Evolutionary conservation across 257 asterid genomes (phyloP), one percentile per base, ranked within the genome.

Genomic region (Coffea canephora): DNA sequence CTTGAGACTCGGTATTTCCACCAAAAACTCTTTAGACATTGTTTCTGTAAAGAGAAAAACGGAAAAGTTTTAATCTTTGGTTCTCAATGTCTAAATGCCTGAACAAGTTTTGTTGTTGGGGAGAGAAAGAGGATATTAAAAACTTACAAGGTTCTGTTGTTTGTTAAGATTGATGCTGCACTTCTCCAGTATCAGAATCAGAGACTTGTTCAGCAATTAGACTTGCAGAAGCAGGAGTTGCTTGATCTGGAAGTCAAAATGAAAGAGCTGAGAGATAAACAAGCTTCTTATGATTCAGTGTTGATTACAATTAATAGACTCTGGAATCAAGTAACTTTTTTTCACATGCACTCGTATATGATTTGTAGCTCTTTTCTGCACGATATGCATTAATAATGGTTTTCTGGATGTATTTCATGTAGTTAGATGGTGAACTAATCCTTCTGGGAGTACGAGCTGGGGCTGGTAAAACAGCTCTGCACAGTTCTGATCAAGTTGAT

Each of bases 161-260:
- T 78, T 79, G 76, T 68, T 89, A 39, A 95, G 99, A 96, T 90
- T 86, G 98, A 95, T 91, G 93, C 97, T 77, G 91, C 97, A 77
- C 88, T 87, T 88, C 99, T 95, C 85, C 99, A 95, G 86, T 86
- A 91, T 89, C 97, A 95, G 88, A 95, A 95, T 88, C 99, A 95
- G 87, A 94, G 86, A 81, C 95, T 95, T 83, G 97, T 95, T 68
- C 97, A 92, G 78, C 98, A 93, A 82, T 82, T 92, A 81, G 99
- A 95, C 82, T 87, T 85, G 48, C 97, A 91, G 88, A 95, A 93
- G 87, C 94, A 95, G 77, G 90, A 90, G 84, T 82, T 91, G 82
- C 93, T 87, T 68, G 92, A 86, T 73, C 98, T 95, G 82, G 98
- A 92, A 87, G 86, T 87, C 82, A 89, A 89, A 81, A 85, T 93